Evolutionary conservation across 2,329 filamentous ascomycete species (phyloP).

Genomic region (Fusarium pilosicola): DNA sequence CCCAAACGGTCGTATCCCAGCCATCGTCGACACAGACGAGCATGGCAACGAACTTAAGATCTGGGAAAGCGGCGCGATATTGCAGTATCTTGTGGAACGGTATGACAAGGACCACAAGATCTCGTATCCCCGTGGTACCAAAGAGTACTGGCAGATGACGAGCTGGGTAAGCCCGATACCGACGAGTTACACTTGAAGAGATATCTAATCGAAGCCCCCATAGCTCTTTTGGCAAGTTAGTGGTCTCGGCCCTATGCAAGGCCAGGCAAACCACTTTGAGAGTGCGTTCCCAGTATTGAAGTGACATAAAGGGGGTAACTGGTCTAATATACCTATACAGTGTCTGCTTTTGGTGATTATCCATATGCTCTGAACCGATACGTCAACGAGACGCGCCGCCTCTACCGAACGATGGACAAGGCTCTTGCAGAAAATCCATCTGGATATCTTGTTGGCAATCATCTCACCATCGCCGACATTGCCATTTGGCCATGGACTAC

Average conservation of each 20-base stretch:
- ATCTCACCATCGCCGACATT: constrained; percentile 80
- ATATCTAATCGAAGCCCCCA: neutral
- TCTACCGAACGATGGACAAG: constrained; percentile 80
- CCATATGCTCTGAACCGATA: constrained; percentile 85
- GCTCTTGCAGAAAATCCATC: constrained; percentile 68
- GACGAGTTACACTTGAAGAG: neutral
- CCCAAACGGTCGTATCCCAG: constrained; percentile 90
- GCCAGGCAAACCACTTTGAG: constrained; percentile 83
- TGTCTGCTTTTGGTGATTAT: constrained; percentile 82
- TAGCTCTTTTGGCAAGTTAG: constrained; percentile 78
- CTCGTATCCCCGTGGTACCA: constrained; percentile 75
- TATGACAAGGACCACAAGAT: constrained; percentile 87
- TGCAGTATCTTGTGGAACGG: constrained; percentile 82
- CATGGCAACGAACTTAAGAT: constrained; percentile 77
- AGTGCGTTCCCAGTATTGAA: constrained; percentile 52
- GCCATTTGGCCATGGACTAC: constrained; percentile 82
- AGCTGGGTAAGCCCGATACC: constrained; percentile 69
- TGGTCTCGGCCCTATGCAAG: constrained; percentile 82
- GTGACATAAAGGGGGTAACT: neutral
- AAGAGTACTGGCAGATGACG: constrained; percentile 81
- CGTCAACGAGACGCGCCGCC: constrained; percentile 81
- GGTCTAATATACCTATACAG: constrained; percentile 42
- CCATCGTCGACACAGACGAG: constrained; percentile 79
- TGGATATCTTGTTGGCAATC: constrained; percentile 72
- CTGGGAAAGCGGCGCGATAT: constrained; percentile 85